Percentiles rank a stretch among this genome's conserved stretches.
Evolutionary conservation across 2,329 filamentous ascomycete genomes (phyloP).

Genomic region (Pleoardoris graminearum): DNA sequence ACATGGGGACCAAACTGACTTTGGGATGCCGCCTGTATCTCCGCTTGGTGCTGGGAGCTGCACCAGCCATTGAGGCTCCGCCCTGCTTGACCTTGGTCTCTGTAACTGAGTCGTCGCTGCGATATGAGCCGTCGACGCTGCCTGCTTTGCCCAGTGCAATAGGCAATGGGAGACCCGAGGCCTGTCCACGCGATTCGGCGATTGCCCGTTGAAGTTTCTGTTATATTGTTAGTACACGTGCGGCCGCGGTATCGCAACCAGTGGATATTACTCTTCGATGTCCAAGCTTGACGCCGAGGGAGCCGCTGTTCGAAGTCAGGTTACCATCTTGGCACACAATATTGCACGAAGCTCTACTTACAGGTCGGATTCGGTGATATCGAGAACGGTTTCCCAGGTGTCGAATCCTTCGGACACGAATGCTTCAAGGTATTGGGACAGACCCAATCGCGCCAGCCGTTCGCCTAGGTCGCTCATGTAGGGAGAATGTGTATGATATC

Average conservation of each 20-base stretch:
- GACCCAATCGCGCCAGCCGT: conserved; percentile 73
- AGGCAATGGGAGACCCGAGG: conserved; percentile 43
- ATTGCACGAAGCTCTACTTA: conserved; percentile 47
- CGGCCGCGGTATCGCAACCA: background rate
- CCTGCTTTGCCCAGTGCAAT: conserved; percentile 50
- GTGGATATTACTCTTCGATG: conserved; percentile 68
- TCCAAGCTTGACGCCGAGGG: conserved; percentile 75
- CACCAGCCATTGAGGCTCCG: conserved; percentile 44
- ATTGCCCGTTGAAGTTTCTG: conserved; percentile 85
- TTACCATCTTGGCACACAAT: background rate
- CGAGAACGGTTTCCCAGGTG: conserved; percentile 79
- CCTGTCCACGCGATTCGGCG: conserved; percentile 67
- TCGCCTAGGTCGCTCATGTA: conserved; percentile 68
- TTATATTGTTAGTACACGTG: background rate
- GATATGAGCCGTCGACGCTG: conserved; percentile 59
- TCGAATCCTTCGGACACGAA: conserved; percentile 83
- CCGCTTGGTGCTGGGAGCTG: conserved; percentile 57
- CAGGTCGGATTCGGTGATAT: conserved; percentile 84
- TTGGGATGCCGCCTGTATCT: conserved; percentile 81
- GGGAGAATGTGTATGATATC: conserved; percentile 15
- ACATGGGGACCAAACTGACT: conserved; percentile 49
- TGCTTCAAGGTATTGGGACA: conserved; percentile 73
- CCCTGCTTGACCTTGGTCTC: conserved; percentile 54
- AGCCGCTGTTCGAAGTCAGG: conserved; percentile 44
- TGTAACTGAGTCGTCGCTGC: conserved; percentile 57